These are phyloP conservation scores for Daldinia grandis DNA, from an alignment of 495 filamentous ascomycete species.

Conservation along the genomic window DNA sequence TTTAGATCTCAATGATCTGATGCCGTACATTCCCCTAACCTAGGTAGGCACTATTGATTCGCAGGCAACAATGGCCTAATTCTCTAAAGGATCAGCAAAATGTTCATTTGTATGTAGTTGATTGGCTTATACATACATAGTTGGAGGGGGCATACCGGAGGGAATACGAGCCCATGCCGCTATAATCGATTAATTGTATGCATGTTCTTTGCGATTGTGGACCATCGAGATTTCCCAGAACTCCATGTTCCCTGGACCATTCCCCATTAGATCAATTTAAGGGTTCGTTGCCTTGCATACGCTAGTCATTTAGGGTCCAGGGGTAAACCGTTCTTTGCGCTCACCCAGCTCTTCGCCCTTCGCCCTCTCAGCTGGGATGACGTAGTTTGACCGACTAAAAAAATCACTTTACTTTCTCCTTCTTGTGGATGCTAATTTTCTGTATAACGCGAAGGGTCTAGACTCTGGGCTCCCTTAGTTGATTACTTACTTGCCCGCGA, in stretches of 20 bases:
- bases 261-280: constrained; percentile 28
- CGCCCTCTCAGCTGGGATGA: constrained; percentile 15
- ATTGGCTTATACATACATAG: constrained; percentile 20
- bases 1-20: constrained; percentile 11
- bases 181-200: constrained; percentile 11
- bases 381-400: constrained; percentile 16
- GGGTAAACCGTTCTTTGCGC: constrained; percentile 2
- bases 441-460: constrained; percentile 13
- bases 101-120: not conserved
- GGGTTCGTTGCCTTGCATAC: constrained; percentile 37
- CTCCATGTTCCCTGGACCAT: constrained; percentile 19
- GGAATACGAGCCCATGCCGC: constrained; percentile 18
- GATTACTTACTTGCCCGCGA: not conserved
- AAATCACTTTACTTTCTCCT: not conserved
- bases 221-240: constrained; percentile 34
- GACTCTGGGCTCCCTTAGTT: not conserved
- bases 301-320: constrained; percentile 25
- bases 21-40: no score
- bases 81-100: constrained; percentile 12
- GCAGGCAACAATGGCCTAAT: constrained; percentile 13
- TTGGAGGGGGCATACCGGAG: constrained; percentile 30
- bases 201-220: constrained; percentile 30
- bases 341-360: not conserved
- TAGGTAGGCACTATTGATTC: not conserved
- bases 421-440: not conserved